phyloP scores from a whole-genome alignment of 75 land plant genomes.

The Picea glauca region DNA sequence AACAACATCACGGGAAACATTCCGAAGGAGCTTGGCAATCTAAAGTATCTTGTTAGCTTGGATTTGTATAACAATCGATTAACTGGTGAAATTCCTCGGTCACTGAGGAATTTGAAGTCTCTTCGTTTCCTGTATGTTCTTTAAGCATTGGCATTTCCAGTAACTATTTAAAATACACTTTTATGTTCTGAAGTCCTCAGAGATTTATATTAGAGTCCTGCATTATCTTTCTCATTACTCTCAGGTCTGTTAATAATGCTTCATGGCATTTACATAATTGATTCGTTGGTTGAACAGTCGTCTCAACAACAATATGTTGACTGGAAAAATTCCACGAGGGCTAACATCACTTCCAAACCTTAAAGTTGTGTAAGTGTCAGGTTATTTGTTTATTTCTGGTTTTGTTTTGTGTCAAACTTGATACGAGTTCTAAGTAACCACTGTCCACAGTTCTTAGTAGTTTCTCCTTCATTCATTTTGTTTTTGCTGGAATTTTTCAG shows the following conservation, averaged over 20 bases:
- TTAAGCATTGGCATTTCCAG: not conserved
- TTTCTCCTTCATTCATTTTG: not conserved
- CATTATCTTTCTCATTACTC: no score
- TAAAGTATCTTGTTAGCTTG: slow-evolving; percentile 87
- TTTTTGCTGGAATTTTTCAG: slow-evolving; percentile 76
- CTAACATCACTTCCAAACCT: slow-evolving; percentile 50
- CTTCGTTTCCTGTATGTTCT: slow-evolving; percentile 86
- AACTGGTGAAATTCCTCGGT: slow-evolving; percentile 73
- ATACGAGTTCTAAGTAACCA: not conserved
- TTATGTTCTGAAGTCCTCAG: no score
- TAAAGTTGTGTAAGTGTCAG: slow-evolving; percentile 86
- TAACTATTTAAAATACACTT: not conserved
- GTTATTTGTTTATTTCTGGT: not conserved
- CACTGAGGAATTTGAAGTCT: slow-evolving; percentile 76
- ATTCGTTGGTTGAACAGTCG: slow-evolving; percentile 34
- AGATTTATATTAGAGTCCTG: no score
- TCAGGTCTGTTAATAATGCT: not conserved
- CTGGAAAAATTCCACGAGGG: slow-evolving; percentile 76
- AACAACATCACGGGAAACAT: slow-evolving; percentile 84
- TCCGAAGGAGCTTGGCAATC: slow-evolving; percentile 80
- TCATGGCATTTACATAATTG: not conserved
- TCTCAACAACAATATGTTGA: slow-evolving; percentile 75
- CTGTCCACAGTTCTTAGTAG: not conserved
- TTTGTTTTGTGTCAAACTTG: not conserved
- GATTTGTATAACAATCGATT: slow-evolving; percentile 89